phyloP scores from a whole-genome alignment of 2,329 filamentous ascomycete species.

The Ophiostoma tasmaniense region DNA sequence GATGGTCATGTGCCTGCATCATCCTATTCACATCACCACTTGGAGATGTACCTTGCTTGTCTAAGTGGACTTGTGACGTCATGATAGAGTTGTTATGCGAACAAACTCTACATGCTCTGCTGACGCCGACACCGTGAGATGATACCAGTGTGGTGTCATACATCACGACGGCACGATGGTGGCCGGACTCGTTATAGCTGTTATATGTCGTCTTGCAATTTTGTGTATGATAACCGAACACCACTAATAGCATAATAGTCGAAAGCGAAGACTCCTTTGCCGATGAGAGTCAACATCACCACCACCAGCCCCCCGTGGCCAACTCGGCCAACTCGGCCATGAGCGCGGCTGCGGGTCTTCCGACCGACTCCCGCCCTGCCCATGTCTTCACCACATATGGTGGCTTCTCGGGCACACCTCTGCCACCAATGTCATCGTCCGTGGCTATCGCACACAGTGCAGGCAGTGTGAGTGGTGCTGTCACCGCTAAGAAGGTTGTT shows the following conservation, averaged over 20 bases:
- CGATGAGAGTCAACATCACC: slow-evolving; percentile 18
- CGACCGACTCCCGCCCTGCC: slow-evolving; percentile 58
- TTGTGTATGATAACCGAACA: too few species aligned
- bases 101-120: background rate
- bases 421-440: slow-evolving; percentile 43
- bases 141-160: background rate
- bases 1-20: background rate
- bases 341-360: background rate
- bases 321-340: background rate
- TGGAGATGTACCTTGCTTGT: background rate
- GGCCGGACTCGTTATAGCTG: background rate
- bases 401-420: slow-evolving; percentile 45
- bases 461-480: slow-evolving; percentile 28
- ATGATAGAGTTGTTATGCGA: background rate
- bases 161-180: background rate
- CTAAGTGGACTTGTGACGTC: background rate
- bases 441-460: slow-evolving; percentile 57
- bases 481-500: slow-evolving; percentile 38
- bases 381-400: slow-evolving; percentile 67
- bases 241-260: slow-evolving; percentile 8
- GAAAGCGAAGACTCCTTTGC: slow-evolving; percentile 16
- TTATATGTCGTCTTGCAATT: too few species aligned
- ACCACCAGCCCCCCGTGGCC: slow-evolving; percentile 5
- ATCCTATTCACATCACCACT: background rate
- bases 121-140: background rate